These are phyloP conservation scores for Tuber indicum DNA, from an alignment of 495 filamentous ascomycete genomes.

Conservation along the genomic window DNA sequence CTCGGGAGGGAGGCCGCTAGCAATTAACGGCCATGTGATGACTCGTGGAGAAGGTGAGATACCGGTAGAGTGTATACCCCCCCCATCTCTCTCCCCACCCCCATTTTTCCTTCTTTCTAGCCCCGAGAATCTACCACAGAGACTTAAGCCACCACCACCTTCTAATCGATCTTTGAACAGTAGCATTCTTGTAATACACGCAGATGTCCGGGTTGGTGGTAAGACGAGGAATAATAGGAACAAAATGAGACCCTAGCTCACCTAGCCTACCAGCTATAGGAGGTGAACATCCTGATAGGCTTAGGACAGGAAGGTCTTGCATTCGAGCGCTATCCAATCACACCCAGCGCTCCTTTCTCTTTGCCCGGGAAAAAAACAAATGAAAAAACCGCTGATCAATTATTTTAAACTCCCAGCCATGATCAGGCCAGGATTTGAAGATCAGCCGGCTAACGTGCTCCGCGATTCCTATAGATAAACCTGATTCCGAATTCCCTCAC, in stretches of 20 bases:
- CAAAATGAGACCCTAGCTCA: not conserved
- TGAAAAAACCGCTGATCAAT: not conserved
- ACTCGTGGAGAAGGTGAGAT: not conserved
- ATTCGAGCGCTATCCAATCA: not conserved
- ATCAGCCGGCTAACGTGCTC: not conserved
- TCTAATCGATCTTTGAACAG: not conserved
- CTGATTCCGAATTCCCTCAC: not conserved
- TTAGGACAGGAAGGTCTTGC: not conserved
- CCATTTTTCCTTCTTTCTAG: not conserved
- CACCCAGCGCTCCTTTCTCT: not conserved
- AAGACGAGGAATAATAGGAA: not conserved
- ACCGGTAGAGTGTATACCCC: not conserved
- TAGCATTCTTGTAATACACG: not conserved
- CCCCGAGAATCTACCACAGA: not conserved
- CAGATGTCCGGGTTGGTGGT: not conserved
- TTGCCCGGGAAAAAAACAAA: not conserved
- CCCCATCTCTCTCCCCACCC: not conserved
- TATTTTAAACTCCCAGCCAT: not conserved
- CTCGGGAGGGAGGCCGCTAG: not conserved
- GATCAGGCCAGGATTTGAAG: not conserved
- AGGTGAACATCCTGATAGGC: not conserved
- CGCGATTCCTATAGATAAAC: not conserved
- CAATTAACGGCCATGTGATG: not conserved
- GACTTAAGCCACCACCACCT: not conserved
- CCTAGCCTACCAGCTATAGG: not conserved